These are phyloP conservation scores for Diaporthe sp. DNA, from an alignment of 2,329 filamentous ascomycete genomes.

Conservation along the genomic window DNA sequence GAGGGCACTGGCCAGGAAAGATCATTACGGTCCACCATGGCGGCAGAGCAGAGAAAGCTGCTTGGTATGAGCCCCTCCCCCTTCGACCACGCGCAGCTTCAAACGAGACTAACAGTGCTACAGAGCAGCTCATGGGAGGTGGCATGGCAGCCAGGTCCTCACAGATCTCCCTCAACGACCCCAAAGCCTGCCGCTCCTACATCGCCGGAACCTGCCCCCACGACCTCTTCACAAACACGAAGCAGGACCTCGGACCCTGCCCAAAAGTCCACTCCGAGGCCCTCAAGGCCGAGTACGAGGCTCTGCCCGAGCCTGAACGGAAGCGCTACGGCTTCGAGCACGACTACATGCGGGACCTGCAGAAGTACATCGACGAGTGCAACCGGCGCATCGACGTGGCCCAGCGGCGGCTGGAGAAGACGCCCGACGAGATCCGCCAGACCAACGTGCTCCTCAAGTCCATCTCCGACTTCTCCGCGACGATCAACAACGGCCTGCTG, in stretches of 20 bases:
- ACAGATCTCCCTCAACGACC: slow-evolving; percentile 88
- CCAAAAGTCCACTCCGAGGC: slow-evolving; percentile 89
- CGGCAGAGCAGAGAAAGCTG: slow-evolving; percentile 97
- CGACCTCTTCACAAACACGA: slow-evolving; percentile 99
- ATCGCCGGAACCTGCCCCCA: slow-evolving; percentile 95
- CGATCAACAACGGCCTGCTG: slow-evolving; percentile 83
- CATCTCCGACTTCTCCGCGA: slow-evolving; percentile 84
- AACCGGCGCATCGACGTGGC: slow-evolving; percentile 93
- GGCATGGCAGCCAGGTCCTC: slow-evolving; percentile 79
- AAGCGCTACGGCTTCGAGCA: slow-evolving; percentile 91
- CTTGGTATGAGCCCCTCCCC: slow-evolving; percentile 67
- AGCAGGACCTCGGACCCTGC: slow-evolving; percentile 94
- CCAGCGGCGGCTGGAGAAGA: slow-evolving; percentile 93
- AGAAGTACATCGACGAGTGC: slow-evolving; percentile 97
- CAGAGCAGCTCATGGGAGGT: slow-evolving; percentile 95
- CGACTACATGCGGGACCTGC: slow-evolving; percentile 96
- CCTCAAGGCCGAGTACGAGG: slow-evolving; percentile 90
- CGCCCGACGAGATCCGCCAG: slow-evolving; percentile 95
- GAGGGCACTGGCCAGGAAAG: neutral
- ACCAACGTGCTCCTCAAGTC: slow-evolving; percentile 90
- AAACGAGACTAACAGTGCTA: slow-evolving; percentile 64
- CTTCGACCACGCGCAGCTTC: slow-evolving; percentile 14
- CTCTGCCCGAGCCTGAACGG: slow-evolving; percentile 77
- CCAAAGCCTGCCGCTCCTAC: slow-evolving; percentile 95
- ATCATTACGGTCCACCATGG: slow-evolving; percentile 69